Base-by-base conservation (phyloP, 2,329 filamentous ascomycete species). In the Penicillium sp. region DNA sequence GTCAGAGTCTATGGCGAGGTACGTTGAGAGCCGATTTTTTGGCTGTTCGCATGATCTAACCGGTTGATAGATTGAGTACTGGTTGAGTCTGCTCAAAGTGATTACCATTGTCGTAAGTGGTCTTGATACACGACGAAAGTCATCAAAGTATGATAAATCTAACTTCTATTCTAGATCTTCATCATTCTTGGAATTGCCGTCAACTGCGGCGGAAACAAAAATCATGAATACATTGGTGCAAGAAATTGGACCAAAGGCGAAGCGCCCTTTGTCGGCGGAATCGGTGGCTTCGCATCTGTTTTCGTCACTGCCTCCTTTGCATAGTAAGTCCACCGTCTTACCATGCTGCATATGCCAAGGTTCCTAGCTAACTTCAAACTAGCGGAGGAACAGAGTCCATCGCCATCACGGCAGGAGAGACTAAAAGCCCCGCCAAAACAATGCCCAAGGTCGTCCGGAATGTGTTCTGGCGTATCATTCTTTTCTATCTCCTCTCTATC, bases 401-500 rank as follows among this genome's bases (percentile, higher is more conserved):
- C 46, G 85, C 84, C 47, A 85, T 88, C 54, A 87, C 86, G 0
- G 85, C 85, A 1, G 85, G 85, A 42, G 86, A 88, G 68, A 87
- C 86, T 2, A 83, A 82, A 60, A 79, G 87, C 60, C 86, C 86
- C 0, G 78, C 82, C 16, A 80, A 79, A 58, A 86, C 80, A 52
- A 73, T 88, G 32, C 86, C 86, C 1, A 79, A 79, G 3, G 86
- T 87, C 2, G 83, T 88, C 43, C 83, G 83, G 60, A 87, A 87
- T 52, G 84, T 86, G 38, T 86, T 87, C 64, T 87, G 83, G 83
- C 80, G 85, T 5, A 85, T 85, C 49, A 57, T 84, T 3, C 74
- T 84, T 8, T 84, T 85, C 69, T 81, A 81, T 60, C 71, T 81
- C 47, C 69, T 78, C 5, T 81, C 80, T 0, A 73, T 83, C 44